Base-by-base conservation (phyloP, 2,329 filamentous ascomycete species). In the Aspergillus thermomutatus region DNA sequence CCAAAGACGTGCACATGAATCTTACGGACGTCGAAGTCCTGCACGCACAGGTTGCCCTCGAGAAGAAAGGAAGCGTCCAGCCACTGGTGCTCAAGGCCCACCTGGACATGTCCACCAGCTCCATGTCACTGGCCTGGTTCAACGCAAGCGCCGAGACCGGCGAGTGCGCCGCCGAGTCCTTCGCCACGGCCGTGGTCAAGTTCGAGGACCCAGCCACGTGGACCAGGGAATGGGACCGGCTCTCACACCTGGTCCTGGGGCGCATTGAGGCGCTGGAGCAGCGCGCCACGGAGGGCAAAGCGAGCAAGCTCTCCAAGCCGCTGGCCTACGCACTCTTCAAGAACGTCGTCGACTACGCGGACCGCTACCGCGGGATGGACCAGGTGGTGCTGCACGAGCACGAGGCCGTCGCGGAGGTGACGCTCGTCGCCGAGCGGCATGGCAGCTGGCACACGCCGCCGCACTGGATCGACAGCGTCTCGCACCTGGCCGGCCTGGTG, bases 21-120 rank as follows among this genome's bases (percentile, higher is more conserved):
- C 68, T 80, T 8, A 49, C 63, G 11, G 64, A 78, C 46, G 58
- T 81, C 49, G 69, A 67, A 17, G 74, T 80, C 7, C 41, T 86
- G 74, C 79, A 85, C 45, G 81, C 83, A 54, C 82, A 86, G 8
- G 78, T 85, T 47, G 73, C 86, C 28, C 28, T 31, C 28, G 11
- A 31, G 28, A 11, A 49, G 41, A 5, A 49, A 46, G 7, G 27
- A 14, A 31, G 28, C 28, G 28, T 31, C 28, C 28, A 31, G 28
- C 28, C 28, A 4, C 28, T 31, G 5, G 28, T 31, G 28, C 28
- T 31, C 28, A 31, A 31, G 28, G 28, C 28, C 14, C 28, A 31
- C 11, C 11, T 31, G 11, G 11, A 31, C 28, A 10, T 31, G 28
- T 14, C 28, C 11, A 31, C 28, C 3, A 31, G 28, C 28, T 31